These are phyloP conservation scores for Cryptococcus wingfieldii DNA, from an alignment of 1,284 basidiomycete species.

Conservation along the genomic window DNA sequence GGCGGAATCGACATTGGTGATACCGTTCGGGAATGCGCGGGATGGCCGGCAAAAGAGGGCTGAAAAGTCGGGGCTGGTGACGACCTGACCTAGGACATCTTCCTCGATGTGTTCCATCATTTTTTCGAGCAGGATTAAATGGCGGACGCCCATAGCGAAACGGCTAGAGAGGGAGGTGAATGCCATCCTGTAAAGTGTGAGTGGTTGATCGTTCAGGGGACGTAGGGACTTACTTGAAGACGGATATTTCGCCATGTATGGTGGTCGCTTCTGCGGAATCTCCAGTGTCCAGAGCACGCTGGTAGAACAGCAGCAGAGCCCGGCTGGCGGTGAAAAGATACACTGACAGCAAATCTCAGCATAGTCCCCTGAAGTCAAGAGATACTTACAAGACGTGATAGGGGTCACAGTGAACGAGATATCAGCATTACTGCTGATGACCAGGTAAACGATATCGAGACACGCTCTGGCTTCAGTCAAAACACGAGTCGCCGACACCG, in stretches of 20 bases:
- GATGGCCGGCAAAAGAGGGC: no score
- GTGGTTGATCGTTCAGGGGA: neutral
- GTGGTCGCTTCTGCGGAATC: slow-evolving; percentile 18
- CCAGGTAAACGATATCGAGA: slow-evolving; percentile 27
- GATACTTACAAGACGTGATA: slow-evolving; percentile 19
- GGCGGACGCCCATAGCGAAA: slow-evolving; percentile 26
- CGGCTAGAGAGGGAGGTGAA: slow-evolving; percentile 18
- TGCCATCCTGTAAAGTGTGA: slow-evolving; percentile 12
- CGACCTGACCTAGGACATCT: slow-evolving; percentile 12
- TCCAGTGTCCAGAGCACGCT: slow-evolving; percentile 22
- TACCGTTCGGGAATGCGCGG: neutral
- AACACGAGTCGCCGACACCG: slow-evolving; percentile 23
- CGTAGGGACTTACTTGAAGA: slow-evolving; percentile 28
- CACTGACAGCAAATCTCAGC: slow-evolving; percentile 6
- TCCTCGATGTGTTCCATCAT: slow-evolving; percentile 20
- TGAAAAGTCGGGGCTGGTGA: neutral
- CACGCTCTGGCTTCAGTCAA: slow-evolving; percentile 28
- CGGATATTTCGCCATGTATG: slow-evolving; percentile 32
- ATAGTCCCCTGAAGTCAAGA: neutral
- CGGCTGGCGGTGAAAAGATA: slow-evolving; percentile 32
- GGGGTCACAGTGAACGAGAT: slow-evolving; percentile 19
- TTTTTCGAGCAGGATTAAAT: slow-evolving; percentile 27
- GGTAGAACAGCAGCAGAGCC: slow-evolving; percentile 34
- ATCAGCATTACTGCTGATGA: slow-evolving; percentile 31
- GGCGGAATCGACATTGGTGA: neutral